Evolutionary conservation across 768 basidiomycete species (phyloP).

Genomic region (Calocera viscosa): DNA sequence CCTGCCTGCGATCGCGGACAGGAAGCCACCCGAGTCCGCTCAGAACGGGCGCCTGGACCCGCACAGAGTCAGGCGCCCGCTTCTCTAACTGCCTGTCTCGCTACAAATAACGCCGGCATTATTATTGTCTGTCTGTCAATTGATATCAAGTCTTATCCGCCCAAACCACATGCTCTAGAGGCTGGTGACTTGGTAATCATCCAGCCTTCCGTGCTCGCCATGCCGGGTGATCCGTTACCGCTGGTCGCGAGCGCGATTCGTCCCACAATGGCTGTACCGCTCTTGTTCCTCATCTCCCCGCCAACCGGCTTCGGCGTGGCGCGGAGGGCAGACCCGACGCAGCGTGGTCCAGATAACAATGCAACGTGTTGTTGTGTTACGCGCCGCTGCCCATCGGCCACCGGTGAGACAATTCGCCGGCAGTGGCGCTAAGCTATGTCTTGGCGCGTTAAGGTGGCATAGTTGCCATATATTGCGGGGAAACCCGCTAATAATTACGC

Average conservation of each 20-base stretch:
- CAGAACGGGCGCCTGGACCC: neutral
- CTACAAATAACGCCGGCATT: too few relatives aligned
- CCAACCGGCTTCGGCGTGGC: too few relatives aligned
- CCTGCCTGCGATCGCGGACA: too few relatives aligned
- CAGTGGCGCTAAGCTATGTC: neutral
- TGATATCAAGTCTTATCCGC: neutral
- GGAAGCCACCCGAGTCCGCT: neutral
- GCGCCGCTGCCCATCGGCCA: neutral
- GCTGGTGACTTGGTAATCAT: neutral
- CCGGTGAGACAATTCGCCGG: conserved; percentile 2
- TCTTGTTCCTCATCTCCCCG: neutral
- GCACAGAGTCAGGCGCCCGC: too few relatives aligned
- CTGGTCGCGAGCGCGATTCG: too few relatives aligned
- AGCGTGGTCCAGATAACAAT: neutral
- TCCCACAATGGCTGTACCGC: neutral
- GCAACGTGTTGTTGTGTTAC: neutral
- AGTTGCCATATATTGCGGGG: too few relatives aligned
- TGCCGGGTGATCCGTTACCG: too few relatives aligned
- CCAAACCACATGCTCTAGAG: neutral
- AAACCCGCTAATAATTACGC: too few relatives aligned
- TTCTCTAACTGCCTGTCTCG: too few relatives aligned
- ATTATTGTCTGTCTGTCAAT: too few relatives aligned
- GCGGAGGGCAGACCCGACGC: neutral
- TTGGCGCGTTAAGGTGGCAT: neutral
- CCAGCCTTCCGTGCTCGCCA: too few relatives aligned